Evolutionary conservation across 768 basidiomycete species (phyloP).

Genomic region (Macrolepiota albuminosa): DNA sequence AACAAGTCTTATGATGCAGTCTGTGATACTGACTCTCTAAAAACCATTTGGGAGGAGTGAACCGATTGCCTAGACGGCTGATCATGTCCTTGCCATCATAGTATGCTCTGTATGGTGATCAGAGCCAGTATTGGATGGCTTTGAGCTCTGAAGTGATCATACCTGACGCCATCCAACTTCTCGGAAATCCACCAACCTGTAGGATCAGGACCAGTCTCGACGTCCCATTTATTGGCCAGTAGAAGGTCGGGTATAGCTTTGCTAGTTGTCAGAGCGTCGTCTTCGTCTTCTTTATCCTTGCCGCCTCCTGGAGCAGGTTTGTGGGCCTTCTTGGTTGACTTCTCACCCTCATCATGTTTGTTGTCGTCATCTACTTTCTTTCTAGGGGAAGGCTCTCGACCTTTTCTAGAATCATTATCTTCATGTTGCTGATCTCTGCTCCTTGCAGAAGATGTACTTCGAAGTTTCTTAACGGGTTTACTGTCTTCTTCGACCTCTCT

Average conservation of each 20-base stretch:
- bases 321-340: conserved; percentile 1
- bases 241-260: conserved; percentile 42
- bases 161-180: conserved; percentile 60
- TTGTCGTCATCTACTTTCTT: conserved; percentile 13
- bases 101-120: conserved; percentile 34
- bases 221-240: conserved; percentile 54
- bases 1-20: background rate
- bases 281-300: conserved; percentile 27
- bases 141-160: conserved; percentile 10
- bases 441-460: conserved; percentile 8
- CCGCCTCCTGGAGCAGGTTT: conserved; percentile 15
- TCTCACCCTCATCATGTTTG: conserved; percentile 15
- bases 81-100: conserved; percentile 50
- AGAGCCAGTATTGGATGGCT: background rate
- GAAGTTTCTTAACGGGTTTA: conserved; percentile 10
- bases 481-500: conserved; percentile 12
- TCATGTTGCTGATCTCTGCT: conserved; percentile 24
- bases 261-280: conserved; percentile 7
- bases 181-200: conserved; percentile 61
- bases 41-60: conserved; percentile 55
- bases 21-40: conserved; percentile 39
- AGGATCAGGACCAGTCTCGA: conserved; percentile 48
- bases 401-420: conserved; percentile 21
- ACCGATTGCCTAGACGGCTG: conserved; percentile 55
- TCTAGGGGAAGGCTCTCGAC: conserved; percentile 16